Evolutionary conservation across 2,329 filamentous ascomycete genomes (phyloP).

Genomic region (Talaromyces sp.): DNA sequence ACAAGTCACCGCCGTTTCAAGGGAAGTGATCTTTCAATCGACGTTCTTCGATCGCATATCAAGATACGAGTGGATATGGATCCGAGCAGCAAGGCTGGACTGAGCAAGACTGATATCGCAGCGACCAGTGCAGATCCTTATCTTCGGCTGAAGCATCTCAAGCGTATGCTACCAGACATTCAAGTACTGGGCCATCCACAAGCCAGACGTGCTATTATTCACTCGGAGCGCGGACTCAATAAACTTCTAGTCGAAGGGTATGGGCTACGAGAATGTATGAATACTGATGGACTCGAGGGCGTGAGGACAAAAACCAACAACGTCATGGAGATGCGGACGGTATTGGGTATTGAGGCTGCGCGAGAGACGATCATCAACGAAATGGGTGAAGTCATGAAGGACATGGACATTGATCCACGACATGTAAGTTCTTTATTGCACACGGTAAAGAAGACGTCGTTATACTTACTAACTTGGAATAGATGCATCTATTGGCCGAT

Average conservation of each 20-base stretch:
- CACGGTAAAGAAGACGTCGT: not conserved
- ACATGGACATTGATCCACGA: slow-evolving; percentile 93
- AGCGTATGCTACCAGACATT: slow-evolving; percentile 74
- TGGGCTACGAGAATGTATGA: slow-evolving; percentile 83
- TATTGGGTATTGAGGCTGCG: slow-evolving; percentile 93
- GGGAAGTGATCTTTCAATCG: slow-evolving; percentile 59
- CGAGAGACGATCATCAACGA: slow-evolving; percentile 82
- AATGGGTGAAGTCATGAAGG: slow-evolving; percentile 82
- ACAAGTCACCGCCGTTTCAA: slow-evolving; percentile 72
- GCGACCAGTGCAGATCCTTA: slow-evolving; percentile 42
- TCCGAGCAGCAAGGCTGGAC: slow-evolving; percentile 28
- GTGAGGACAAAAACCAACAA: slow-evolving; percentile 71
- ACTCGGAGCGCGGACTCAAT: slow-evolving; percentile 66
- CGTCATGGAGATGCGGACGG: slow-evolving; percentile 80
- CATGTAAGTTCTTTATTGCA: slow-evolving; percentile 56
- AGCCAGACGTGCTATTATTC: slow-evolving; percentile 80
- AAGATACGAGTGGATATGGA: slow-evolving; percentile 62
- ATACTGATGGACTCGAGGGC: slow-evolving; percentile 82
- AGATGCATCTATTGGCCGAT: slow-evolving; percentile 78
- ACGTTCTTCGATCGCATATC: slow-evolving; percentile 51
- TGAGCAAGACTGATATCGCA: slow-evolving; percentile 40
- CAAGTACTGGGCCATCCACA: slow-evolving; percentile 86
- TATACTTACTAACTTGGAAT: not conserved
- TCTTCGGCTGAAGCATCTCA: slow-evolving; percentile 72
- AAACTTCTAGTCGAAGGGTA: slow-evolving; percentile 91